phyloP scores from a whole-genome alignment of 352 stramenopile species.

The Thraustotheca clavata region DNA sequence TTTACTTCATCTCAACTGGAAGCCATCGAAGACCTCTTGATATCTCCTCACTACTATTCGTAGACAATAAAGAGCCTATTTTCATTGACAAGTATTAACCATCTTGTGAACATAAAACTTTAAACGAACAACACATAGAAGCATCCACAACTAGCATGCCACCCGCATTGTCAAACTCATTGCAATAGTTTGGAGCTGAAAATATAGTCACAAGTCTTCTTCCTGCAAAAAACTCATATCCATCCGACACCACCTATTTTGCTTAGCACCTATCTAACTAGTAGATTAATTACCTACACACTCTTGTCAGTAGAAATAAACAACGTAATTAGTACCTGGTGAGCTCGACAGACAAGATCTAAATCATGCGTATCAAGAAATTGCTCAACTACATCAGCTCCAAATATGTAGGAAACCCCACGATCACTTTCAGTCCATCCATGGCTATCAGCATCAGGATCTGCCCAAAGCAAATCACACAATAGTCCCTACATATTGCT shows the following conservation, averaged over 20 bases:
- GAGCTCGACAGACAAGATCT: conserved; percentile 96
- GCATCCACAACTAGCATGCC: conserved; percentile 75
- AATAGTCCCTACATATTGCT: conserved; percentile 37
- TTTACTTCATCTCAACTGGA: conserved; percentile 55
- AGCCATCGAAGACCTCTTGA: conserved; percentile 66
- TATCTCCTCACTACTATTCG: conserved; percentile 50
- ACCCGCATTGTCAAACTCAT: conserved; percentile 99
- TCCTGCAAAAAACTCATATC: conserved; percentile 99
- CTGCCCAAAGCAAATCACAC: conserved; percentile 83
- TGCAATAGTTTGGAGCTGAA: conserved; percentile 99
- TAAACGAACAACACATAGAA: conserved; percentile 67
- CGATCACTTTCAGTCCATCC: conserved; percentile 96
- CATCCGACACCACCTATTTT: conserved; percentile 95
- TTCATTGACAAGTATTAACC: background rate
- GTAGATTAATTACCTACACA: background rate
- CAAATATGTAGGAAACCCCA: conserved; percentile 98
- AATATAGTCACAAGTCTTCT: conserved; percentile 99
- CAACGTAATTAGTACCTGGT: conserved; percentile 77
- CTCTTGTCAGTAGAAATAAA: background rate
- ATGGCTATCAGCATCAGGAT: conserved; percentile 77
- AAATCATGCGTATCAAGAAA: conserved; percentile 97
- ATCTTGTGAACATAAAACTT: conserved; percentile 55
- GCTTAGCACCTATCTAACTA: too few relatives aligned
- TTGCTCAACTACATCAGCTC: conserved; percentile 93
- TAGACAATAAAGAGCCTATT: background rate